Conservation (phyloP, 1,284 basidiomycete species). For the Psilocybe mexicana region DNA sequence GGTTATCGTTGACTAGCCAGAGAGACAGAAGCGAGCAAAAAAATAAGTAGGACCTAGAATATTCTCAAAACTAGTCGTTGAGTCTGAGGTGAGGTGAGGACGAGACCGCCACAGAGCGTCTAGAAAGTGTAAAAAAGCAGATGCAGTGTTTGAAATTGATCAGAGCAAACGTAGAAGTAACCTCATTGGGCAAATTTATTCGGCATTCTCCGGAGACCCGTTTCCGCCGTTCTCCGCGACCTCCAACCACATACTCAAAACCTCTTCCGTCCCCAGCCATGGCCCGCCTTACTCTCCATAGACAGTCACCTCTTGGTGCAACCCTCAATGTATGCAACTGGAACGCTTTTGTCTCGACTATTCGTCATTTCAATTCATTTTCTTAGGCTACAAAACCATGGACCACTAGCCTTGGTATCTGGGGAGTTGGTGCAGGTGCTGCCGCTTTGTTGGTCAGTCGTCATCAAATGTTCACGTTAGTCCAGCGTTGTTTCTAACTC, state of each 20-base stretch:
- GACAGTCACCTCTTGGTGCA: slow-evolving; percentile 32
- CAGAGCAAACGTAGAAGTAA: background rate
- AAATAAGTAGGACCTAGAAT: background rate
- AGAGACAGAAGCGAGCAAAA: background rate
- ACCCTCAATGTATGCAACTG: slow-evolving; percentile 31
- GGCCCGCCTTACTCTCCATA: slow-evolving; percentile 35
- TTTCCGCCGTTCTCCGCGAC: slow-evolving; percentile 25
- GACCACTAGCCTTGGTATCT: slow-evolving; percentile 59
- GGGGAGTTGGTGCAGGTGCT: slow-evolving; percentile 69
- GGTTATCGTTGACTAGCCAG: background rate
- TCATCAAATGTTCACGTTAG: background rate
- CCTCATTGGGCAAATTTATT: slow-evolving; percentile 13
- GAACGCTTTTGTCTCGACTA: background rate
- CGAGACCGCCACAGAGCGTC: background rate
- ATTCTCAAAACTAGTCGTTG: background rate
- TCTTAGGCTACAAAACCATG: slow-evolving; percentile 53
- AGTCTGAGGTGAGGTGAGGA: background rate
- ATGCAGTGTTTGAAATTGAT: background rate
- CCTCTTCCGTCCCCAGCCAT: slow-evolving; percentile 22
- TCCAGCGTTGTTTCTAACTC: slow-evolving; percentile 5
- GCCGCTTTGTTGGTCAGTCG: slow-evolving; percentile 63
- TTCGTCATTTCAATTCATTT: background rate
- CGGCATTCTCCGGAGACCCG: slow-evolving; percentile 25
- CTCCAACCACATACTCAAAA: slow-evolving; percentile 6
- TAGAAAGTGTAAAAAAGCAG: background rate